These are phyloP conservation scores for Colletotrichum brevisporum DNA, from an alignment of 2,329 filamentous ascomycete species.

Conservation along the genomic window DNA sequence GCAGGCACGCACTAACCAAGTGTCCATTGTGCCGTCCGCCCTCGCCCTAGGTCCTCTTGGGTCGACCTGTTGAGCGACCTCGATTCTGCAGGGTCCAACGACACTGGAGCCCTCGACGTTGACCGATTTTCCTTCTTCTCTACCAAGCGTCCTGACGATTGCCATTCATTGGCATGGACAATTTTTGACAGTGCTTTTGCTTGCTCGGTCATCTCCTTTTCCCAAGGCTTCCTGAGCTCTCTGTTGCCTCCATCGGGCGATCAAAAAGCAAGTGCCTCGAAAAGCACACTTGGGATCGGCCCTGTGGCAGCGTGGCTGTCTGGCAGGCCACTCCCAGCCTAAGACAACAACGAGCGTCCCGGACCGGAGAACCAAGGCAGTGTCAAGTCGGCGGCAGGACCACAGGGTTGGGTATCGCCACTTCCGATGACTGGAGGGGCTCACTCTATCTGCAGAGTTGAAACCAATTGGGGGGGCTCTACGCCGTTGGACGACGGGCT, in stretches of 20 bases:
- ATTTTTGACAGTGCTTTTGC: slow-evolving; percentile 7
- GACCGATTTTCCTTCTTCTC: background rate
- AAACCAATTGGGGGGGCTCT: slow-evolving; percentile 2
- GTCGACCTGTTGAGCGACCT: slow-evolving; percentile 30
- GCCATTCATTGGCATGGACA: background rate
- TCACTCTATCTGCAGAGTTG: slow-evolving; percentile 5
- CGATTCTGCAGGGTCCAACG: slow-evolving; percentile 41
- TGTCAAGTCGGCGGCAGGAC: slow-evolving; percentile 25
- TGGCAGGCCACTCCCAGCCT: slow-evolving; percentile 15
- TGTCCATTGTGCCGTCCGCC: slow-evolving; percentile 9
- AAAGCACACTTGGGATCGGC: slow-evolving; percentile 3
- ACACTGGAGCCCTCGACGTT: background rate
- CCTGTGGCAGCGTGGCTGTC: slow-evolving; percentile 1
- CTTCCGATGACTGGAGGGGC: slow-evolving; percentile 13
- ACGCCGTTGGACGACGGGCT: background rate
- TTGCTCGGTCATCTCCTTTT: background rate
- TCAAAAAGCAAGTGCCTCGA: slow-evolving; percentile 2
- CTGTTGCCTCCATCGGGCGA: slow-evolving; percentile 8
- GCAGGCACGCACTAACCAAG: slow-evolving; percentile 25
- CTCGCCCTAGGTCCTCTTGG: background rate
- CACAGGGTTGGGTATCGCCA: slow-evolving; percentile 31
- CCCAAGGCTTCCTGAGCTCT: slow-evolving; percentile 3
- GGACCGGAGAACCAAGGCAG: slow-evolving; percentile 23
- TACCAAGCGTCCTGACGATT: background rate
- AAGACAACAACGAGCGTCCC: slow-evolving; percentile 10